Evolutionary conservation across 176 grass and related monocot genomes (phyloP), one percentile per base, ranked within the genome.

Genomic region (Hsuehochloa calcarea): DNA sequence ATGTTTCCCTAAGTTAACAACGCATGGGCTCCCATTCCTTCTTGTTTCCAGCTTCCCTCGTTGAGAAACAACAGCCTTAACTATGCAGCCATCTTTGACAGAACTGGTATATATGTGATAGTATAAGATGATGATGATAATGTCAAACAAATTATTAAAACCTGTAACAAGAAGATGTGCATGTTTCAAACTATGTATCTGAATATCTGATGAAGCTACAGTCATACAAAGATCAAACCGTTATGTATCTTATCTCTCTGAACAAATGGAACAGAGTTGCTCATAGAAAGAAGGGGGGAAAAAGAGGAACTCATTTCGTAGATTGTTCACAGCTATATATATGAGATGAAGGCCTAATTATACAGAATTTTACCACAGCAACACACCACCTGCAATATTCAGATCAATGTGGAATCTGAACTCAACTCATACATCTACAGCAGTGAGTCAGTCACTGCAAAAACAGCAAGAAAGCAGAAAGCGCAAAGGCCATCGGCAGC

Each of bases 401-500:
- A 58, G 46, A 73, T 4, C 23, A 78, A 12, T 1, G 15, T 70
- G 72, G 34, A 72, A 78, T 26, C 40, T 63, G 22, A 63, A 63
- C 2, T 59, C 26, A 66, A 17, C 16, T 45, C 72, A 78, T 27
- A 50, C 47, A 72, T 65, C 77, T 8, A 70, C 19, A 25, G 47
- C 19, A 13, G 43, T 25, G 59, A n/a, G 0, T 56, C 12, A 58
- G 15, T 91, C 83, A 68, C 72, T 50, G 20, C 51, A 72, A 62
- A 1, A 90, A 25, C 51, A 90, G 4, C 49, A 93, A 66, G 82
- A 89, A 66, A 82, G 40, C 86, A 69, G 43, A 78, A 54, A 60
- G n/a, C 74, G 62, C 26, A 22, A 27, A 34, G 43, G 46, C 62
- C 55, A 87, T 61, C 17, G 20, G 41, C 9, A 65, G 19, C 91